Conservation (phyloP, 2,329 filamentous ascomycete genomes). For the Diaporthe citrichinensis region DNA sequence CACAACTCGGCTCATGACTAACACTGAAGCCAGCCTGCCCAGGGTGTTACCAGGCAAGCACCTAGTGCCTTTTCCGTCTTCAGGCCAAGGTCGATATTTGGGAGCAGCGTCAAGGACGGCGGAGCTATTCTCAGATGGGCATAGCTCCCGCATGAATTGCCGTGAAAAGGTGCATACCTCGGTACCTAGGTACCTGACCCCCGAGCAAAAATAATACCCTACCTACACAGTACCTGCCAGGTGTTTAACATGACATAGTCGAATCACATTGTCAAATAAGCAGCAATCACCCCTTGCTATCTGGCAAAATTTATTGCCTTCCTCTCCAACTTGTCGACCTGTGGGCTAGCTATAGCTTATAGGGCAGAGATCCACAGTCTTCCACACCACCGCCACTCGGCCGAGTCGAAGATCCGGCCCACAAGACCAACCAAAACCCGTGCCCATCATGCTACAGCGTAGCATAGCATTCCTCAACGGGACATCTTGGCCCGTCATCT, state of each 20-base stretch:
- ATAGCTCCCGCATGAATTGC: slow-evolving; percentile 28
- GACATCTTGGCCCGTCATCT: background rate
- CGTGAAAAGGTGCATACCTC: background rate
- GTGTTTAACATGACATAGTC: background rate
- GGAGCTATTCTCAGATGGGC: slow-evolving; percentile 1
- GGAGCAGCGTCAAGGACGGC: background rate
- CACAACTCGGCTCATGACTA: background rate
- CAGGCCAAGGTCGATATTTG: background rate
- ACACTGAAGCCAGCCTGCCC: background rate
- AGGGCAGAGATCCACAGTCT: background rate
- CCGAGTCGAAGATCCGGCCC: slow-evolving; percentile 3
- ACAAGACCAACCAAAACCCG: background rate
- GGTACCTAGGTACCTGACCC: background rate
- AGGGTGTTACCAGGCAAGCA: background rate
- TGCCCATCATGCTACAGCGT: background rate
- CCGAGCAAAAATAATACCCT: background rate
- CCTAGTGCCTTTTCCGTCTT: background rate
- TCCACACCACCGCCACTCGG: background rate
- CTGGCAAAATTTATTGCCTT: background rate
- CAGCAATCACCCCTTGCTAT: background rate
- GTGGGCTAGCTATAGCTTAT: background rate
- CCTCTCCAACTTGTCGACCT: background rate
- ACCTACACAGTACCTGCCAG: background rate
- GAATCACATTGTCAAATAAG: background rate
- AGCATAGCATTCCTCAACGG: background rate